Evolutionary conservation across 2,329 filamentous ascomycete genomes (phyloP), one percentile per base, ranked within the genome.

Genomic region (Venturia effusa): DNA sequence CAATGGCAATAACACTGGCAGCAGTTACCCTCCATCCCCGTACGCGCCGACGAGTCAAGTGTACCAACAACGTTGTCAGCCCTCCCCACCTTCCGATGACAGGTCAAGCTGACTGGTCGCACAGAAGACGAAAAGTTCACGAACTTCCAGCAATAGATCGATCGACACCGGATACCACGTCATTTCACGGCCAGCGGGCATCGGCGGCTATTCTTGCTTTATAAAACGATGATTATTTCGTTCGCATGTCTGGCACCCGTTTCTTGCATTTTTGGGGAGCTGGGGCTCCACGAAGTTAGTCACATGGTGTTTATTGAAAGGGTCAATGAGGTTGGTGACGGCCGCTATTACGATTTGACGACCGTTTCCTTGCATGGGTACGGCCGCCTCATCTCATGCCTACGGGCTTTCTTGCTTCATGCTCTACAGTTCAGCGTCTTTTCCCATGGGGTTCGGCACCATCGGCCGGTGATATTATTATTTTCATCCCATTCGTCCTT

Each of bases 21-120:
- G 70, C 69, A 79, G 78, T 72, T 81, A 81, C 68, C 79, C 79
- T 32, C 79, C 79, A 68, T 81, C 79, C 65, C 79, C 79, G 19
- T 81, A 81, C 69, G 74, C 70, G 39, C 75, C 74, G 66, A 76
- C 77, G 68, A 77, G 76, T 69, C 73, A 79, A 62, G 79, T 79
- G 71, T 81, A 81, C 69, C 74, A 76, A 68, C 75, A 77, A 70
- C 73, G 74, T 71, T 70, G 73, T 67, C 74, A 74, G 66, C 27
- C 65, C 65, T 64, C 64, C 64, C 54, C 34, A 48, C 45, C n/a
- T 27, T 60, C 43, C 59, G 30, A 65, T 61, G 48, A 55, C 51
- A 64, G 63, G 34, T 40, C 40, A 62, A 64, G 67, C 67, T 67
- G 54, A 67, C 57, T 51, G 24, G 62, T 60, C 57, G 64, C 41